Percentiles rank a stretch among this genome's conserved stretches.
These are phyloP conservation scores for Mortierella sp. DNA, from an alignment of 371 early-diverging fungal genomes.

Conservation along the genomic window DNA sequence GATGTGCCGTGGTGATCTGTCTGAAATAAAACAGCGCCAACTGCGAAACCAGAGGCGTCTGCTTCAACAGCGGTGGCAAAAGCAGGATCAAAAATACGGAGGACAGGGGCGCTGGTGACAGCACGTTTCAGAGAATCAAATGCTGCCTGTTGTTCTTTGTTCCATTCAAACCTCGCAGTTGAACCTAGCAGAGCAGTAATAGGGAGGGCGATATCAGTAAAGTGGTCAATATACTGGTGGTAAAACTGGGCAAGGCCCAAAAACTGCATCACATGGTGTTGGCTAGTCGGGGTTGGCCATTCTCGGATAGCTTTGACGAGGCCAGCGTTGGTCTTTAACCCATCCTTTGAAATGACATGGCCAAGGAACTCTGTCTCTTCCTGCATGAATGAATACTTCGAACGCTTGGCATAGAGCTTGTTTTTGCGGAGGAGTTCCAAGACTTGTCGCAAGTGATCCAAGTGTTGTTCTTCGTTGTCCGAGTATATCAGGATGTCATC, in stretches of 20 bases:
- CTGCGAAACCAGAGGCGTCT: constrained; percentile 50
- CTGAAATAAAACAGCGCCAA: constrained; percentile 55
- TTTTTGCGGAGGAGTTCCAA: constrained; percentile 47
- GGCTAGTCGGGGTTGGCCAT: neutral
- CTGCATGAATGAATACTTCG: constrained; percentile 56
- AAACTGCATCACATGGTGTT: constrained; percentile 55
- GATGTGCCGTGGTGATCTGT: constrained; percentile 21
- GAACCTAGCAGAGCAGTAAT: constrained; percentile 53
- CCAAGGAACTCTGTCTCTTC: neutral
- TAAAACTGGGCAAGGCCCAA: constrained; percentile 66
- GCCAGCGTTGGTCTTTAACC: neutral
- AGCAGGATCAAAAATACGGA: constrained; percentile 11
- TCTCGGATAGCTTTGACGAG: neutral
- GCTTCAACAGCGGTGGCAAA: constrained; percentile 33
- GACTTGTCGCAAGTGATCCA: constrained; percentile 50
- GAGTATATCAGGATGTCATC: constrained; percentile 59
- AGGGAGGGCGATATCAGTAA: constrained; percentile 50
- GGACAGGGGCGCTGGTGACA: constrained; percentile 15
- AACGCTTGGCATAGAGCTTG: constrained; percentile 47
- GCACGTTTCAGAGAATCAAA: constrained; percentile 25
- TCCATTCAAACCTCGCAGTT: no score
- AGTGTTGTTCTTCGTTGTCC: constrained; percentile 59
- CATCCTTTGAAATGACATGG: neutral
- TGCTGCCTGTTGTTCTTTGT: constrained; percentile 2
- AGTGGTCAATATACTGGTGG: constrained; percentile 56